Base-by-base conservation (phyloP, 345 rosid species). In the Jatropha curcas region DNA sequence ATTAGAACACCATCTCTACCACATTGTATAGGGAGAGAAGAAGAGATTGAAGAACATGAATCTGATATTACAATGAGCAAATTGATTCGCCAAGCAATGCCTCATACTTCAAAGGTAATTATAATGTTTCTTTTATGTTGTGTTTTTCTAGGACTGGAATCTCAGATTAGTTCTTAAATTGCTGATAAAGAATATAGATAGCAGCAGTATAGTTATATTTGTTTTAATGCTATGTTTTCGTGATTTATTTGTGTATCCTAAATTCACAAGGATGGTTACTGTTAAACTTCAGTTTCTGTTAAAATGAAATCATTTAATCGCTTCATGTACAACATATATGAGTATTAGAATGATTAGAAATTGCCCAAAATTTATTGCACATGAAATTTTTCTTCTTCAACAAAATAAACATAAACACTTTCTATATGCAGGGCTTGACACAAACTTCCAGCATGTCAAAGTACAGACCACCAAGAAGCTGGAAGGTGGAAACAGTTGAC, bases 11-110 rank as follows among this genome's bases (percentile, higher is more conserved):
- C 88, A 52, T 85, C 94, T 30, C 70, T 88, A 58, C 88, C 90
- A 25, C 74, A 69, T 64, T 60, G 61, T 78, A 65, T 84, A 1
- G 59, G 71, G 46, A 71, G 65, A 64, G 78, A 74, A 74, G 84
- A 71, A 33, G 58, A 63, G 57, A 37, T 46, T 64, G 81, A 85
- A 41, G 88, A 84, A 34, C 75, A 76, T 50, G 91, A 84, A 2
- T 72, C 71, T 59, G 88, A 88, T 31, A 72, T 80, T n/a, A 75
- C 86, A 65, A 83, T 90, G 89, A 85, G 94, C 48, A 78, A 70
- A 76, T 78, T 90, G 81, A 90, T 86, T 64, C 86, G 81, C 50
- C 85, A 84, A 61, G 92, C 94, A 63, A 79, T 84, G 72, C 75
- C 76, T 1, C 79, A 67, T 7, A 55, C 56, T 65, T 65, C 83